Evolutionary conservation across 106 monocot species (phyloP).

Genomic region (Dendrobium chrysotoxum): DNA sequence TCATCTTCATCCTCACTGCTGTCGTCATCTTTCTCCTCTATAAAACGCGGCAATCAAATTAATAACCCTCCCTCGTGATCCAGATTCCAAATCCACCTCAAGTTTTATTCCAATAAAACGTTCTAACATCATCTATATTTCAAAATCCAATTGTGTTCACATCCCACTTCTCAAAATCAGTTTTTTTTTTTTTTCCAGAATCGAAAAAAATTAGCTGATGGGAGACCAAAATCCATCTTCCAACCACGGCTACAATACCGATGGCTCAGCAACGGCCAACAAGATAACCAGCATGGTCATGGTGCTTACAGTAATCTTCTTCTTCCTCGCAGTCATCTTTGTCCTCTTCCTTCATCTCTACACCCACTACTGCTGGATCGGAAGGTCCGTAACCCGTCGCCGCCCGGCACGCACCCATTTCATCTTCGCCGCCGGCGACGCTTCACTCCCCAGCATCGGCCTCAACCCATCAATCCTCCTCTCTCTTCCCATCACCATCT

Average conservation of each 20-base stretch:
- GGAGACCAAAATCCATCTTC: neutral
- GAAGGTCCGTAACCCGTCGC: neutral
- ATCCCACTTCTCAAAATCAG: too few species aligned
- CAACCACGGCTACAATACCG: neutral
- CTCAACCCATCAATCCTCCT: constrained; percentile 14
- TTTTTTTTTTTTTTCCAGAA: neutral
- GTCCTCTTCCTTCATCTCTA: constrained; percentile 45
- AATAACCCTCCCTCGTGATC: too few species aligned
- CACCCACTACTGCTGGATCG: constrained; percentile 20
- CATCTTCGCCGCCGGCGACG: constrained; percentile 4
- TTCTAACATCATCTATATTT: too few species aligned
- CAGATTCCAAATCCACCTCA: too few species aligned
- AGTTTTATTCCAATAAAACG: too few species aligned
- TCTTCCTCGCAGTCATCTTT: constrained; percentile 44
- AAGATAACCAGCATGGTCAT: constrained; percentile 29
- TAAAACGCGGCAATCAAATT: too few species aligned
- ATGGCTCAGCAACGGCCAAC: too few species aligned
- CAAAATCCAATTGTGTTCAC: too few species aligned
- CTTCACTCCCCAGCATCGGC: neutral
- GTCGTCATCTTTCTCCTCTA: too few species aligned
- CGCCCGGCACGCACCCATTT: neutral
- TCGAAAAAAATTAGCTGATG: neutral
- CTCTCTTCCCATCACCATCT: constrained; percentile 18
- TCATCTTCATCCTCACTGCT: too few species aligned
- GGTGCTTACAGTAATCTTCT: constrained; percentile 27